These are phyloP conservation scores for Exsudoporus frostii DNA, from an alignment of 768 basidiomycete genomes.

Conservation along the genomic window DNA sequence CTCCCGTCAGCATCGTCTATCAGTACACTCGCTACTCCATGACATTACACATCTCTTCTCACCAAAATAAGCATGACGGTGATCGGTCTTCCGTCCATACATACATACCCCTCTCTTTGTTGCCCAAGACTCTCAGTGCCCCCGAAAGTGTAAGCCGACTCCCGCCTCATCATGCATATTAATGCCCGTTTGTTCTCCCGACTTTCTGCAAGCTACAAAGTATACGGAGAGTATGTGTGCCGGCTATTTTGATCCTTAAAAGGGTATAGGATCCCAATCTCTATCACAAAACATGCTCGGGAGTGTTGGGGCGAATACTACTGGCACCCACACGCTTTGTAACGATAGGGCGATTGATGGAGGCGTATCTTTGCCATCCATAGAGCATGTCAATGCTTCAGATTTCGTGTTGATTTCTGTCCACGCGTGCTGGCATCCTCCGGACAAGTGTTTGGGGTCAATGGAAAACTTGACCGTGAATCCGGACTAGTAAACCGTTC, in stretches of 20 bases:
- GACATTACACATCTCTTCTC: neutral
- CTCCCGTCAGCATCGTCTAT: constrained; percentile 23
- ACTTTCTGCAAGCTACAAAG: no score
- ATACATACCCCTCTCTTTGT: neutral
- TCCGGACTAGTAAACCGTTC: neutral
- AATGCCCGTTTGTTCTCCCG: no score
- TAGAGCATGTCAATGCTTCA: neutral
- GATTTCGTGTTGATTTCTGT: neutral
- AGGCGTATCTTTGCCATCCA: neutral
- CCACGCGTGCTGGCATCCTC: neutral
- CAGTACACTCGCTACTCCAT: neutral
- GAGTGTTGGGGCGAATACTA: neutral
- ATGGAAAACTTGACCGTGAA: no score
- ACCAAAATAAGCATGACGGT: neutral
- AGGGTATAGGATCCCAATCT: neutral
- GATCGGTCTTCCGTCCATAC: neutral
- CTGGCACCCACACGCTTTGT: neutral
- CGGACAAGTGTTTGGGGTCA: no score
- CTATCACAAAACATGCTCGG: neutral
- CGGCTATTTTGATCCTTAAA: neutral
- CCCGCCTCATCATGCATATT: no score
- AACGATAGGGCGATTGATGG: neutral
- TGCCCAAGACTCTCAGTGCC: neutral
- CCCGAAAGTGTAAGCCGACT: neutral
- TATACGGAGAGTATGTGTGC: no score